Evolutionary conservation across 768 basidiomycete species (phyloP).

Genomic region (Leucocoprinus leucothites): DNA sequence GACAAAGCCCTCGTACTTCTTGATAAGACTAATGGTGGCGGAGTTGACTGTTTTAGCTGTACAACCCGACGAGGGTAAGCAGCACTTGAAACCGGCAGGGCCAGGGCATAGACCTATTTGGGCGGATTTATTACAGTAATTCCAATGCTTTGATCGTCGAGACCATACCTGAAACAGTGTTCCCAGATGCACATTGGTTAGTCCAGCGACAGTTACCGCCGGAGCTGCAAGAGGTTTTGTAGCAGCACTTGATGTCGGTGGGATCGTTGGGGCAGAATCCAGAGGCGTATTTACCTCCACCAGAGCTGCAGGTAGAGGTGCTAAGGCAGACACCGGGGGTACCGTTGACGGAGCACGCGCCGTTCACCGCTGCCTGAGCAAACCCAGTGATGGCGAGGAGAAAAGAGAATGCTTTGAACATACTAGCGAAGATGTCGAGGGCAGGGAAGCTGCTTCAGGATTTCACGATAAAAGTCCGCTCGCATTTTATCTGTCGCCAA

Average conservation of each 20-base stretch:
- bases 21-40: constrained; percentile 27
- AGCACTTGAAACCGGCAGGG: constrained; percentile 24
- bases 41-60: constrained; percentile 22
- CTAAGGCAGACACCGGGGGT: constrained; percentile 24
- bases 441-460: not conserved
- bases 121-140: not conserved
- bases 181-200: constrained; percentile 21
- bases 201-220: constrained; percentile 25
- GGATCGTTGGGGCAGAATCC: constrained; percentile 28
- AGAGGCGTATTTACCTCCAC: constrained; percentile 19
- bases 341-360: constrained; percentile 20
- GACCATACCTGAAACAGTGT: constrained; percentile 21
- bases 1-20: constrained; percentile 33
- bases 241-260: constrained; percentile 24
- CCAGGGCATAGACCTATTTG: constrained; percentile 26
- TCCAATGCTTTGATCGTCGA: not conserved
- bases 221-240: constrained; percentile 22
- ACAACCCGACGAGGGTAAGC: constrained; percentile 18
- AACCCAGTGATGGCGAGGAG: not conserved
- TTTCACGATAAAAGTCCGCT: not conserved
- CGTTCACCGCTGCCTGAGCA: constrained; percentile 20
- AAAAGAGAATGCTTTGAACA: constrained; percentile 1
- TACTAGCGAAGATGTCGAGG: not conserved
- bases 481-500: not conserved
- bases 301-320: constrained; percentile 21